Base-by-base conservation (phyloP, 257 asterid species). In the Ballota nigra region DNA sequence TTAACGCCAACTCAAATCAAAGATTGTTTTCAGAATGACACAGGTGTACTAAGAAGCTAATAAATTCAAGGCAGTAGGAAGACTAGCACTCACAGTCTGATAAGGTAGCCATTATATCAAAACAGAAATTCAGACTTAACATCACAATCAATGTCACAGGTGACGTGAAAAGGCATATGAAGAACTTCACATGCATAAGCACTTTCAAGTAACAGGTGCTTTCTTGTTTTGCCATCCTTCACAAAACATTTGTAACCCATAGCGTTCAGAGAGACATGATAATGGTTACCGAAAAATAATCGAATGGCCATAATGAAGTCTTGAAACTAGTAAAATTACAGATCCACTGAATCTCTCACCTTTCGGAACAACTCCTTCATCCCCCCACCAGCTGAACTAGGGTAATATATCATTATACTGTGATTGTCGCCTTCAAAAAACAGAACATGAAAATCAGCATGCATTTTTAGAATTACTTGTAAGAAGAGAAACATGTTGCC, bases 301-400 rank as follows among this genome's bases (percentile, higher is more conserved):
- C 22, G 20, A 64, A 57, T 60, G 33, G 26, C 34, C 41, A 66
- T 16, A 18, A 19, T 53, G 58, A 57, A 52, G 19, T 29, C 51
- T 49, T 45, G 7, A 52, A 70, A 71, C 43, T 61, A 56, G 64
- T 16, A 16, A 78, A 41, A 26, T 36, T 68, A 66, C 57, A 68
- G 4, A 68, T 64, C 38, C 70, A 23, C 5, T 61, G 62, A 61
- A 63, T 49, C 22, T 38, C 78, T 82, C 76, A 93, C 98, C 97
- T 93, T 93, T 15, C 98, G 92, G 70, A 93, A 93, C 82, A 93
- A 81, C 76, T 86, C 90, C 81, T 93, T 93, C 98, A 93, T 93
- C 36, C 98, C 98, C 68, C 98, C 96, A 58, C 98, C 98, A 41
- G 97, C 97, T 75, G 98, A 85, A 83, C 97, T 93, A 65, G 98